Evolutionary conservation across 2,329 filamentous ascomycete species (phyloP), one percentile per base, ranked within the genome.

Genomic region (Cercospora beticola): DNA sequence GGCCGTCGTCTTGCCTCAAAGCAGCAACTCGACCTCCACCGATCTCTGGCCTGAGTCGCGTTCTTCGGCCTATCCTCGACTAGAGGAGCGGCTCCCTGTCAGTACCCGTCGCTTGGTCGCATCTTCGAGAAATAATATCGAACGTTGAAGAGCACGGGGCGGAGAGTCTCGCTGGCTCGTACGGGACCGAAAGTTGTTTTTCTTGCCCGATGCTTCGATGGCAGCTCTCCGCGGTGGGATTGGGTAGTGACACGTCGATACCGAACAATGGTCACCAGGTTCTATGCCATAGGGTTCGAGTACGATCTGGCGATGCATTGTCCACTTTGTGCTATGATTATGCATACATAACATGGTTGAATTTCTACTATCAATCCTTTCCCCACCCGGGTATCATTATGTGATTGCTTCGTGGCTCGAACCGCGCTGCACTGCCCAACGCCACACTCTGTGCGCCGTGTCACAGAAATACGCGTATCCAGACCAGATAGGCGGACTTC

Each of bases 371-470:
- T 21, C 18, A 12, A 43, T 49, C 36, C 33, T 54, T 18, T 56
- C 61, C 46, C 46, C 46, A 52, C 46, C 36, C 18, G 46, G 46
- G 46, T 52, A 52, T 52, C 46, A 33, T 63, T 23, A 63, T 28
- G 26, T 28, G 26, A 28, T 28, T 28, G 26, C 23, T 63, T 63
- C 61, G 46, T 56, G 46, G 43, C 61, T 54, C 43, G 23, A 23
- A 54, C 7, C 36, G 6, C 7, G 36, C 36, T 43, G 33, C 8
- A 26, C 31, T 30, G 61, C 61, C 26, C n/a, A 33, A 63, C 61
- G 61, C 61, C 61, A 63, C 61, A 49, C 43, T 36, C n/a, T 36
- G 52, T 31, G 46, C 28, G 18, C 21, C 43, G 28, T 63, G 43
- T 49, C 46, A 52, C 46, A 52, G 21, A 23, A 23, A 23, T 52